Conservation (phyloP, 768 basidiomycete species). For the Pleurotus cornucopiae region DNA sequence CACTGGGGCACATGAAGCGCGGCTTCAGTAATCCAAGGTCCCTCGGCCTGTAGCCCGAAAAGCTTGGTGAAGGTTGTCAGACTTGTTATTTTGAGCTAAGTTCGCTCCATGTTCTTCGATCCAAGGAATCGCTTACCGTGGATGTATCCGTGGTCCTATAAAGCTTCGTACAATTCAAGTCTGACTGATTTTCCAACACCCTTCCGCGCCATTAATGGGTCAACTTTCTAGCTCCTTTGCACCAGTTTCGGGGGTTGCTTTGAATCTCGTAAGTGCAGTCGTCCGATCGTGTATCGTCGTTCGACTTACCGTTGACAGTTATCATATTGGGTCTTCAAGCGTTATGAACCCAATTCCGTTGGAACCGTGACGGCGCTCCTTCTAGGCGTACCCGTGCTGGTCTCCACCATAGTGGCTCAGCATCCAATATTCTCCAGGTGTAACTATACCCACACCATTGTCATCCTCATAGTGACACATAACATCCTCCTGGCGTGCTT, state of each 20-base stretch:
- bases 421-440: conserved; percentile 9
- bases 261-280: not conserved
- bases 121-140: too few species aligned
- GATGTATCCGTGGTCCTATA: too few species aligned
- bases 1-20: too few species aligned
- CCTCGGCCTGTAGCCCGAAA: too few species aligned
- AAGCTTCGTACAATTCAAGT: too few species aligned
- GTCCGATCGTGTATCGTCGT: not conserved
- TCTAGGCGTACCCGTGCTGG: conserved; percentile 20
- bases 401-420: conserved; percentile 18
- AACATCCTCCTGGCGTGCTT: conserved; percentile 15
- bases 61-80: too few species aligned
- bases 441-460: not conserved
- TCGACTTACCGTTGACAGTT: conserved; percentile 13
- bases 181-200: too few species aligned
- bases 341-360: conserved; percentile 27
- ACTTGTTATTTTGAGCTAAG: too few species aligned
- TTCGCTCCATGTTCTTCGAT: too few species aligned
- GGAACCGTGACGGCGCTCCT: conserved; percentile 20
- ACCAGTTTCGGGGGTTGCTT: not conserved
- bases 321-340: conserved; percentile 30
- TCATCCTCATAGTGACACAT: not conserved
- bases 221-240: not conserved
- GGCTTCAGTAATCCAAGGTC: too few species aligned
- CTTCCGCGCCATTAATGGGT: too few species aligned